Base-by-base conservation (phyloP, 768 basidiomycete genomes). In the Hericium alpestre region DNA sequence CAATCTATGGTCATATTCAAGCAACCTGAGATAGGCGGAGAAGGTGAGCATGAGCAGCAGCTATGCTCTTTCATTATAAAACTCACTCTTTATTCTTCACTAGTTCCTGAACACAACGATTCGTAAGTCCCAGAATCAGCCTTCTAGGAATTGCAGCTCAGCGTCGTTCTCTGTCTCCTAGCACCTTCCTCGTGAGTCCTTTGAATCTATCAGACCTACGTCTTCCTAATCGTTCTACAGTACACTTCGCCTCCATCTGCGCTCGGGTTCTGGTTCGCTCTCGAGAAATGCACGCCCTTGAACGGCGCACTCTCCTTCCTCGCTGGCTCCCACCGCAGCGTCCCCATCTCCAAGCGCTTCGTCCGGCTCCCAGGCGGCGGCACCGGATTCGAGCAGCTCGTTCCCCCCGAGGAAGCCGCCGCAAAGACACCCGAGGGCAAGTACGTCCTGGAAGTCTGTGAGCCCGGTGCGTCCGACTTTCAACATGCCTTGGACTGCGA, bases 1-100 rank as follows among this genome's bases (percentile, higher is more conserved):
- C 93, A 95, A 66, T 91, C 89, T 2, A 96, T 96, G 93, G 76
- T 95, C 37, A 99, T 98, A 59, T 93, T 86, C 64, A 98, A 98
- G 70, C 93, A 97, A 66, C 84, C 90, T 4, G 77, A 86, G 55
- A 94, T 98, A 23, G 95, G 96, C 1, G 93, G 93, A 2, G 84
- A 89, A 80, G 93, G 93, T 93, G 73, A 39, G 11, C 38, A 4
- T 25, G 13, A 25, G 22, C 40, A 16, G 18, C 20, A 23, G 25
- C 25, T 25, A 25, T 25, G 25, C 25, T 25, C 25, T 25, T 25
- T 25, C 25, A 2, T 4, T 25, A 25, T 5, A 25, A 25, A 25
- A 25, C 5, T 25, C 25, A 4, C 13, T 27, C 43, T 40, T 43
- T 53, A 41, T 55, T 27, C 23, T 38, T 55, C 40, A 15, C 4